These are phyloP conservation scores for Coemansia sp. DNA, from an alignment of 192 early-diverging fungal species.

Conservation along the genomic window DNA sequence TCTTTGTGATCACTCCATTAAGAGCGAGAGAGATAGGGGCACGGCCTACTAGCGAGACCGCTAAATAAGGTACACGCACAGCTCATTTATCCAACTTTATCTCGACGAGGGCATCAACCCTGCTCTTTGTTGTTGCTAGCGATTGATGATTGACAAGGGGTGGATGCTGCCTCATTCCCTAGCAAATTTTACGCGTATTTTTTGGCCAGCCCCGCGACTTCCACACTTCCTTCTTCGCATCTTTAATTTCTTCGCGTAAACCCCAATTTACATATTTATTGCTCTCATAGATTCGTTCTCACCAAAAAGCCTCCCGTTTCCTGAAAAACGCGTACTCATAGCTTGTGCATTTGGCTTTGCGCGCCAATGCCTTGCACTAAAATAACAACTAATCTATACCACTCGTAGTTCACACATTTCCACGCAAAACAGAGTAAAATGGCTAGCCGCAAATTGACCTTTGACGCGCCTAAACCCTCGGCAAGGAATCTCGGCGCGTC, in stretches of 20 bases:
- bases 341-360: constrained; percentile 3
- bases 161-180: neutral
- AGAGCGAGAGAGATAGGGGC: neutral
- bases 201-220: neutral
- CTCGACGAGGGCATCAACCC: too few relatives aligned
- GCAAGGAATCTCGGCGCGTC: constrained; percentile 35
- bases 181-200: neutral
- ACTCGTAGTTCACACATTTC: neutral
- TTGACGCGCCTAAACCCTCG: constrained; percentile 46
- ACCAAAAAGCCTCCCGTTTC: too few relatives aligned
- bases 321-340: neutral
- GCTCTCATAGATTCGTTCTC: neutral
- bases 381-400: neutral
- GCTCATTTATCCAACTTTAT: neutral
- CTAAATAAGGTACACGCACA: neutral
- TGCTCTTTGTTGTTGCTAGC: neutral
- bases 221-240: neutral
- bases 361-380: constrained; percentile 4
- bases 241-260: neutral
- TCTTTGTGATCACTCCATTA: too few relatives aligned
- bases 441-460: constrained; percentile 47
- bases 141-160: neutral
- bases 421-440: constrained; percentile 6
- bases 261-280: neutral
- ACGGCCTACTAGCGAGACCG: neutral